Evolutionary conservation across 106 monocot genomes (phyloP).

Genomic region (Narthecium ossifragum): DNA sequence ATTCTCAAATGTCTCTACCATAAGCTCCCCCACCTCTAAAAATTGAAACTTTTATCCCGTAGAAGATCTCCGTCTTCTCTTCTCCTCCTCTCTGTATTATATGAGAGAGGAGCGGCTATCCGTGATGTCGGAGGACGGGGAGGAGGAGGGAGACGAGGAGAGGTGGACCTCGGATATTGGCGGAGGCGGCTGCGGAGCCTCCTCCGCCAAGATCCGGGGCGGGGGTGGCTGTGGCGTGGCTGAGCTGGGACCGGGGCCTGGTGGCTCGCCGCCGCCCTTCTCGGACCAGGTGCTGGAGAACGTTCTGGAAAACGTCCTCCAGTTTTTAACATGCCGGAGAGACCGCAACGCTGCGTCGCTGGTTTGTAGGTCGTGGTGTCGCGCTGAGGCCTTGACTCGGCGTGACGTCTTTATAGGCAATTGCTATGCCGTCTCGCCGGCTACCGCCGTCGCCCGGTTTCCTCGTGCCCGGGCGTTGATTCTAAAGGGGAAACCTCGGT

Average conservation of each 20-base stretch:
- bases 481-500: constrained; percentile 73
- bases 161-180: constrained; percentile 14
- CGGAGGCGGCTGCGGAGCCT: constrained; percentile 14
- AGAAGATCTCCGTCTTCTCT: too few species aligned
- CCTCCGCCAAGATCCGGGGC: too few species aligned
- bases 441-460: constrained; percentile 45
- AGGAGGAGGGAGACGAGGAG: constrained; percentile 1
- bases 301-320: constrained; percentile 47
- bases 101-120: constrained; percentile 25
- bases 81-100: not conserved
- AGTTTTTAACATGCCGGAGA: constrained; percentile 37
- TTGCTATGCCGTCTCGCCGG: constrained; percentile 79
- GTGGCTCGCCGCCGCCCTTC: constrained; percentile 18
- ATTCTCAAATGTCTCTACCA: too few species aligned
- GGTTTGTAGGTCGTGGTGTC: constrained; percentile 69
- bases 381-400: constrained; percentile 66
- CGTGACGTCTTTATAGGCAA: constrained; percentile 79
- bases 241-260: too few species aligned
- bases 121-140: constrained; percentile 36
- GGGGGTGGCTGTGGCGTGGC: too few species aligned
- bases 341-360: constrained; percentile 83
- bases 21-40: too few species aligned
- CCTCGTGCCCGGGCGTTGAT: constrained; percentile 21
- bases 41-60: too few species aligned
- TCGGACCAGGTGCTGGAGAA: constrained; percentile 47